These are phyloP conservation scores for Geranium rotundifolium DNA, from an alignment of 345 rosid genomes.

Conservation along the genomic window DNA sequence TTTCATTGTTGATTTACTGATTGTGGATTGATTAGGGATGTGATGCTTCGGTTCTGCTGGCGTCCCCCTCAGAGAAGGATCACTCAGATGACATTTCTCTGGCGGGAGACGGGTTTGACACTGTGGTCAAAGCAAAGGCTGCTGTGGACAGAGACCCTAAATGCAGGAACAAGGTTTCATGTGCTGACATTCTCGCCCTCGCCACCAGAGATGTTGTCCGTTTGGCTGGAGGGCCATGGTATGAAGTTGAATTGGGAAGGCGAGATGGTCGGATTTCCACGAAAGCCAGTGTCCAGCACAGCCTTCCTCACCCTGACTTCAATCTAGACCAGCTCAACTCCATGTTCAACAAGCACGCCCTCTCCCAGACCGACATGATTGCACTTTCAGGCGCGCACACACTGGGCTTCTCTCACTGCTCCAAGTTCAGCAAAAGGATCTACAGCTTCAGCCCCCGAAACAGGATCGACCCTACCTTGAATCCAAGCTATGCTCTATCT, in stretches of 20 bases:
- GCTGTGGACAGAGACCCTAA: constrained; percentile 55
- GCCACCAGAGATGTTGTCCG: constrained; percentile 73
- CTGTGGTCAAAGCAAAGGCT: constrained; percentile 71
- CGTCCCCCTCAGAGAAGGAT: constrained; percentile 41
- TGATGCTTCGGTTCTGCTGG: constrained; percentile 45
- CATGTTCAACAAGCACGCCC: constrained; percentile 49
- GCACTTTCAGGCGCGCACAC: constrained; percentile 89
- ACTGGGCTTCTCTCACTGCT: constrained; percentile 70
- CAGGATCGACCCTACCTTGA: constrained; percentile 53
- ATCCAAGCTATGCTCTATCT: constrained; percentile 35
- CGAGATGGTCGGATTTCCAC: constrained; percentile 65
- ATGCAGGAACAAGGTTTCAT: constrained; percentile 88
- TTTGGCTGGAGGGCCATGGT: constrained; percentile 78
- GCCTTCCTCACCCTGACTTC: constrained; percentile 49
- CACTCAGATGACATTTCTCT: constrained; percentile 46
- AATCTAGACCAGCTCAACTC: constrained; percentile 53
- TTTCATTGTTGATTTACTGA: too few relatives aligned
- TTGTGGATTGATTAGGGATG: constrained; percentile 33
- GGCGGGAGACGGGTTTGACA: constrained; percentile 80
- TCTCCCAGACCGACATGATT: constrained; percentile 67
- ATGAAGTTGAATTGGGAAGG: constrained; percentile 72
- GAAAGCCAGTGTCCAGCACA: constrained; percentile 42
- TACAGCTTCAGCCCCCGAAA: constrained; percentile 47
- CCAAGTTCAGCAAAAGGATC: constrained; percentile 47
- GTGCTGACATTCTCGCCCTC: constrained; percentile 84